Conservation (phyloP, 176 grass and related monocot species). For the Miscanthus lutarioriparius region DNA sequence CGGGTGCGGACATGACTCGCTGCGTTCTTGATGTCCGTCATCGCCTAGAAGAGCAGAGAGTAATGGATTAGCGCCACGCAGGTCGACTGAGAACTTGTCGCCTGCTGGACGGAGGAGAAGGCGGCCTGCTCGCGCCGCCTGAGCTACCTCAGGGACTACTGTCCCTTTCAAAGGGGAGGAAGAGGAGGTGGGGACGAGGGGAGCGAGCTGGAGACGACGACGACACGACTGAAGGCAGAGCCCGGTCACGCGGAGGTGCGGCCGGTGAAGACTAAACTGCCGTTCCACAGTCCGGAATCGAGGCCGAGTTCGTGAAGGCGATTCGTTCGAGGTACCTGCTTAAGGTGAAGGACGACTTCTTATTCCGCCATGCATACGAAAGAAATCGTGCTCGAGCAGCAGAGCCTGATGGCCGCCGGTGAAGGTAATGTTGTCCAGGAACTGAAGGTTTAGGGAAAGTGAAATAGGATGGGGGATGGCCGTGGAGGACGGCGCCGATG, state of each 20-base stretch:
- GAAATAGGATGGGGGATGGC: neutral
- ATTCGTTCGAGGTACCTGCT: neutral
- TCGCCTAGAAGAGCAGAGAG: neutral
- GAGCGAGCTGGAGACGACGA: neutral
- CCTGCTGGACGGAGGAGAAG: neutral
- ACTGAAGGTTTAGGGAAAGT: neutral
- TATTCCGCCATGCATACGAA: neutral
- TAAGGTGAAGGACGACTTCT: neutral
- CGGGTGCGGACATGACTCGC: neutral
- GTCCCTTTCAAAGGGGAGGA: conserved; percentile 6
- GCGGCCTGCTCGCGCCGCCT: conserved; percentile 1
- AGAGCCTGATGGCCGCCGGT: neutral
- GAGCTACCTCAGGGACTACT: conserved; percentile 2
- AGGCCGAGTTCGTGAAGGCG: conserved; percentile 23
- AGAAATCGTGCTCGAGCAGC: neutral
- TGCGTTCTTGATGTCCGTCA: conserved; percentile 1
- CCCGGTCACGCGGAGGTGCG: neutral
- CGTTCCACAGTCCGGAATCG: neutral
- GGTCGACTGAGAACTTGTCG: neutral
- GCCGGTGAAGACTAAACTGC: neutral
- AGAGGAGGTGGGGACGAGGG: neutral
- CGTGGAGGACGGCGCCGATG: neutral
- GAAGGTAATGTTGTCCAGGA: neutral
- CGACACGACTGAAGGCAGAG: neutral
- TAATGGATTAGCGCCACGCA: neutral